Base-by-base conservation (phyloP, 768 basidiomycete genomes). In the Boletus reticulatus region DNA sequence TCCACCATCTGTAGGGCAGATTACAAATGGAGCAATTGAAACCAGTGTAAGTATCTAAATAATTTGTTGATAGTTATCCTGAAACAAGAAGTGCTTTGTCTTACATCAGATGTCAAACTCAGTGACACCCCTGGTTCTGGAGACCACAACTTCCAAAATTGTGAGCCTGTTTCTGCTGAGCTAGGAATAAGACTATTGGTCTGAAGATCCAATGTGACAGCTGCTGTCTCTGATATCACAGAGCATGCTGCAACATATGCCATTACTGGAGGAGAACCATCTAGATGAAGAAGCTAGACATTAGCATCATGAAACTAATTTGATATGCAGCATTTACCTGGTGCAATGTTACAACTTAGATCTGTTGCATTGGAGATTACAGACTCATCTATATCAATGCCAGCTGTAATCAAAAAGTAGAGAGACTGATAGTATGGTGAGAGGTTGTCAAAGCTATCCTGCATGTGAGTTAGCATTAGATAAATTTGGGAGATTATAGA, bases 391-490 rank as follows among this genome's bases (percentile, higher is more conserved):
- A n/a, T n/a, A n/a, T 57, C 34, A 32, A 64, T 2, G 27, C 10
- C n/a, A 4, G 62, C 54, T 39, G 62, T 60, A 4, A 56, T 41
- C 2, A 60, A 31, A 32, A 64, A 63, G 4, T 51, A 55, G 0
- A 57, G 19, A 8, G 48, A 55, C 24, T 47, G 3, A 38, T 8
- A 3, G 24, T 19, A 47, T 31, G 13, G 22, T 49, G 20, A 6
- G 52, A 13, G 22, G 3, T 13, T 39, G 11, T 4, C 14, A 16
- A 39, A 39, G 2, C 4, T 3, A 42, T 12, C 38, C 41, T 42
- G 19, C 41, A 27, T 11, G 10, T 16, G 10, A 4, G 17, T 27
- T 44, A 27, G 43, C 8, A 6, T 24, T 43, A 5, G 24, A 10
- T 9, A 24, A 1, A 37, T 22, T 27, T n/a, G 9, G 6, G 6